phyloP scores from a whole-genome alignment of 2,329 filamentous ascomycete genomes.

The Venturia asperata region DNA sequence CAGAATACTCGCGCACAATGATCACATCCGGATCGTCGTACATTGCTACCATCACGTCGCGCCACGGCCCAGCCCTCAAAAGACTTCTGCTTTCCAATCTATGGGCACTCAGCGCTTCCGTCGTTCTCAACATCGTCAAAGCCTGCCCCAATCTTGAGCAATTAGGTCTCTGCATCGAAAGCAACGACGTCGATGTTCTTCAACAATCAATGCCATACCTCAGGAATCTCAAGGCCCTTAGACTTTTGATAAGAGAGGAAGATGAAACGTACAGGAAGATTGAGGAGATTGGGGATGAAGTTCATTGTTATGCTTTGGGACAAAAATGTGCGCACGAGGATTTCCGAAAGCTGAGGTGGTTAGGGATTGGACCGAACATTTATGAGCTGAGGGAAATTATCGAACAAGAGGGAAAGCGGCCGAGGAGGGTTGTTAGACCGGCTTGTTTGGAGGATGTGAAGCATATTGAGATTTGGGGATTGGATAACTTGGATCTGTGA shows the following conservation, averaged over 20 bases:
- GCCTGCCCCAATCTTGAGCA: conserved; percentile 53
- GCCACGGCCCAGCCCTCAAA: conserved; percentile 46
- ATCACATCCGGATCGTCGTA: conserved; percentile 39
- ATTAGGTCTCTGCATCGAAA: conserved; percentile 48
- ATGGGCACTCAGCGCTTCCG: conserved; percentile 45
- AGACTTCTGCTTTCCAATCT: conserved; percentile 51
- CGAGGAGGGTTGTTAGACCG: conserved; percentile 27
- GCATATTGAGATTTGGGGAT: conserved; percentile 39
- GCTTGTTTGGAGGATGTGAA: conserved; percentile 33
- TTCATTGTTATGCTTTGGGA: conserved; percentile 30
- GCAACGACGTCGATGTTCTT: conserved; percentile 40
- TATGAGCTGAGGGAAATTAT: conserved; percentile 33
- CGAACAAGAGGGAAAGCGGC: conserved; percentile 23
- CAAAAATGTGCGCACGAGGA: conserved; percentile 31
- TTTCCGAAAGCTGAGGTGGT: conserved; percentile 31
- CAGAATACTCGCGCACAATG: conserved; percentile 26
- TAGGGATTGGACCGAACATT: conserved; percentile 35
- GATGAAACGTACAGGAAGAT: conserved; percentile 19
- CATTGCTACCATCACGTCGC: conserved; percentile 44
- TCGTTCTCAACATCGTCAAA: conserved; percentile 46
- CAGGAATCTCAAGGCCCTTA: conserved; percentile 36
- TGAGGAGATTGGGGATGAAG: conserved; percentile 27
- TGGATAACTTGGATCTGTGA: conserved; percentile 30
- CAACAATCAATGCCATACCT: conserved; percentile 32
- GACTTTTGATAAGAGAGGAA: conserved; percentile 32